These are phyloP conservation scores for Colletotrichum camelliae DNA, from an alignment of 2,329 filamentous ascomycete species.

Conservation along the genomic window DNA sequence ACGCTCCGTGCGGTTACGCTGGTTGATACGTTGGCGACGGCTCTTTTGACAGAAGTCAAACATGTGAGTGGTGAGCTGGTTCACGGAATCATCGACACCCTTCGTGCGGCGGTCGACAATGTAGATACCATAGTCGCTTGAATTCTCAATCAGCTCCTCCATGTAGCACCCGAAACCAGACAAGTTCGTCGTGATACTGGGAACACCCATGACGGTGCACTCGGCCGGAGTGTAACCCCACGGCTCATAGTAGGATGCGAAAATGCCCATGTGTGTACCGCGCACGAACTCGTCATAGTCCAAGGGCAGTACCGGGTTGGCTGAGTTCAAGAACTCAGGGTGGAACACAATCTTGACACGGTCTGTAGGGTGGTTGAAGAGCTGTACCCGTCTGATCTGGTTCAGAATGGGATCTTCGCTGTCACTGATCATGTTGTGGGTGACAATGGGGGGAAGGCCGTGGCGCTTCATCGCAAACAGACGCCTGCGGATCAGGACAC, in stretches of 20 bases:
- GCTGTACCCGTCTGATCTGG: slow-evolving; percentile 92
- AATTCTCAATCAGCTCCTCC: slow-evolving; percentile 99
- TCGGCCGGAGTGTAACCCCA: slow-evolving; percentile 99
- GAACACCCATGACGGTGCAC: slow-evolving; percentile 98
- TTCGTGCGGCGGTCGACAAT: slow-evolving; percentile 96
- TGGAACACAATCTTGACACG: slow-evolving; percentile 99
- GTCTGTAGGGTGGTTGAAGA: slow-evolving; percentile 95
- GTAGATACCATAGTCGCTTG: slow-evolving; percentile 97
- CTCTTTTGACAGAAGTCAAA: slow-evolving; percentile 94
- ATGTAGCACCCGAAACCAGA: slow-evolving; percentile 99
- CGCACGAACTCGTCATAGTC: slow-evolving; percentile 99
- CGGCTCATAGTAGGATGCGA: slow-evolving; percentile 97
- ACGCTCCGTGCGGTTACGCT: slow-evolving; percentile 94
- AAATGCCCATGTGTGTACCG: slow-evolving; percentile 93
- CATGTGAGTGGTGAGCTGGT: slow-evolving; percentile 92
- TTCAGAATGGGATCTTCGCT: slow-evolving; percentile 92
- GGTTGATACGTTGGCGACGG: slow-evolving; percentile 96
- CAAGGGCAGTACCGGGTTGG: slow-evolving; percentile 91
- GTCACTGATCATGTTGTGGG: slow-evolving; percentile 98
- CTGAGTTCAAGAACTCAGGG: slow-evolving; percentile 94
- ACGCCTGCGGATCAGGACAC: slow-evolving; percentile 87
- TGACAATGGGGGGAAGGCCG: slow-evolving; percentile 91
- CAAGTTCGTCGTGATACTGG: slow-evolving; percentile 96
- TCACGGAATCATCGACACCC: slow-evolving; percentile 96
- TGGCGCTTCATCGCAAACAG: slow-evolving; percentile 97